Evolutionary conservation across 2,329 filamentous ascomycete genomes (phyloP).

Genomic region (Coleophoma eucalyptorum): DNA sequence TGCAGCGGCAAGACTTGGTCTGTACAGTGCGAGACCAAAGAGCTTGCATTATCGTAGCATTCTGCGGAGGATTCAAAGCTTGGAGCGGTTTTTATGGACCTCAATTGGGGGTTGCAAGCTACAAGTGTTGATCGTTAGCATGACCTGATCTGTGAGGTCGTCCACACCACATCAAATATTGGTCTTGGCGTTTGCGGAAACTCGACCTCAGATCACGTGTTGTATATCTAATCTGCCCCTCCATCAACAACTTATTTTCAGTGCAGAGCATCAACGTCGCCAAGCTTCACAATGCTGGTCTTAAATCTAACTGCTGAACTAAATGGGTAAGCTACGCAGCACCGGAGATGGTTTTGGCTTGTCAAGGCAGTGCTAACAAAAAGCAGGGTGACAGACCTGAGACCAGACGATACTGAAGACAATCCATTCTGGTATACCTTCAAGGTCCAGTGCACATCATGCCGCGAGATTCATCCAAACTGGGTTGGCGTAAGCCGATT

Average conservation of each 20-base stretch:
- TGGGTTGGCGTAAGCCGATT: constrained; percentile 83
- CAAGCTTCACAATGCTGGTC: constrained; percentile 46
- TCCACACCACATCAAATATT: neutral
- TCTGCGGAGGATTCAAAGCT: constrained; percentile 3
- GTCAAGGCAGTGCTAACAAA: constrained; percentile 1
- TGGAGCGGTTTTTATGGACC: neutral
- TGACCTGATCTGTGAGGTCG: neutral
- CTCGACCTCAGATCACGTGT: neutral
- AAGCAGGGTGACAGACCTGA: constrained; percentile 80
- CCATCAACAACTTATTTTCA: neutral
- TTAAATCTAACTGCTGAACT: constrained; percentile 66
- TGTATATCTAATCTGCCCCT: constrained; percentile 5
- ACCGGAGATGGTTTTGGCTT: neutral
- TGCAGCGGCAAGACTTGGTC: constrained; percentile 60
- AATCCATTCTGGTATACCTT: constrained; percentile 95
- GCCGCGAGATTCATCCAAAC: constrained; percentile 85
- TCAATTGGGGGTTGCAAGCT: neutral
- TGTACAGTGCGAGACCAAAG: constrained; percentile 65
- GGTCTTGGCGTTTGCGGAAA: neutral
- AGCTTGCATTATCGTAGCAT: constrained; percentile 54
- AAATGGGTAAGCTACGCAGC: constrained; percentile 49
- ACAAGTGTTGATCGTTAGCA: neutral
- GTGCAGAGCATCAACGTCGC: too few relatives aligned
- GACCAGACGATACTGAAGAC: constrained; percentile 76
- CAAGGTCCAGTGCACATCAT: constrained; percentile 97